These are phyloP conservation scores for Canna indica DNA, from an alignment of 176 grass and related monocot genomes.

Conservation along the genomic window DNA sequence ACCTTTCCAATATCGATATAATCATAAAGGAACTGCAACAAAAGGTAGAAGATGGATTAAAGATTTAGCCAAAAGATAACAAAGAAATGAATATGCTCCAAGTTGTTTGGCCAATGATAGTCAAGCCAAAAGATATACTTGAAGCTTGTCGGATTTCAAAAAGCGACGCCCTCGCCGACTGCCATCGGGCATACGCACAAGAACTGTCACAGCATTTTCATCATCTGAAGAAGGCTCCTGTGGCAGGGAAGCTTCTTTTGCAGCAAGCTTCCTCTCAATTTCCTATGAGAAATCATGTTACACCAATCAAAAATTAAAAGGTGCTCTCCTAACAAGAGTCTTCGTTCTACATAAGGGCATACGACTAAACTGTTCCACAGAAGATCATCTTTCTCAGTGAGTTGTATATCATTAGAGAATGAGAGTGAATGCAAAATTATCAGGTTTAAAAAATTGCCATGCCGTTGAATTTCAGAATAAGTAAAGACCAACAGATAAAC, in stretches of 20 bases:
- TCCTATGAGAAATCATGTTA: conserved; percentile 32
- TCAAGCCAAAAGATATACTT: conserved; percentile 31
- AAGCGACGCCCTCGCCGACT: conserved; percentile 63
- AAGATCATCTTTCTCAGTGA: no score
- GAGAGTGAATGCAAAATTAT: not conserved
- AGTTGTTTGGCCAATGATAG: conserved; percentile 16
- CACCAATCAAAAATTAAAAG: not conserved
- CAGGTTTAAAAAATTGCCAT: not conserved
- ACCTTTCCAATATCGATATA: conserved; percentile 77
- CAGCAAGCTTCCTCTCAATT: conserved; percentile 62
- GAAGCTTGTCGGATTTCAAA: conserved; percentile 86
- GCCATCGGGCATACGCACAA: conserved; percentile 90
- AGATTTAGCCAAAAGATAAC: conserved; percentile 16
- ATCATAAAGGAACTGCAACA: conserved; percentile 77
- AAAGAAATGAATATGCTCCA: conserved; percentile 3
- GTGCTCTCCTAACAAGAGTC: not conserved
- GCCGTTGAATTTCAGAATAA: not conserved
- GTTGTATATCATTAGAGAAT: no score
- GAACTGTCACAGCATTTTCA: conserved; percentile 66
- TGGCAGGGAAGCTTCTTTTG: conserved; percentile 71
- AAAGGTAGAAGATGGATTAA: conserved; percentile 16
- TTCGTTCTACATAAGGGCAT: not conserved
- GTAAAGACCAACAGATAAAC: not conserved
- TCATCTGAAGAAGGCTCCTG: conserved; percentile 65
- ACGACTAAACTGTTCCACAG: not conserved